Base-by-base conservation (phyloP, 306 rosid species). In the Abrus precatorius region DNA sequence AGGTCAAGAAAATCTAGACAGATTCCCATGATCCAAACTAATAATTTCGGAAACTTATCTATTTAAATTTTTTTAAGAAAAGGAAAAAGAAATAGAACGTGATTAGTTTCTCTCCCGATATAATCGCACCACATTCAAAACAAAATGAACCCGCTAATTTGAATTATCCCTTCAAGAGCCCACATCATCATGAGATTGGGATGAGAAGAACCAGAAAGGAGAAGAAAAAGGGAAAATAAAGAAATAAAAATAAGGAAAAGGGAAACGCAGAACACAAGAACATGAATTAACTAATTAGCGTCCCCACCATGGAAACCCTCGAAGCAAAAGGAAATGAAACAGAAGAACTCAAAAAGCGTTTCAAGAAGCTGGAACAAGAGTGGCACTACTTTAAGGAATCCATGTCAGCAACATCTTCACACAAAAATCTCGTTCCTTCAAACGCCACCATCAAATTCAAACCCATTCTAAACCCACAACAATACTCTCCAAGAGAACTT, bases 331-430 rank as follows among this genome's bases (percentile, higher is more conserved):
- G 68, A 41, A 65, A 73, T 54, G 61, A 47, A 40, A 43, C 7
- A 11, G 81, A 70, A 5, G 52, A 83, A 60, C 84, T 89, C 13
- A 49, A 77, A 2, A 70, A 69, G 49, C 69, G 73, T 70, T 89
- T 68, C 78, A 41, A 69, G 76, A 72, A 76, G 53, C 72, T 87
- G 67, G 82, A 90, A 79, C 84, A 74, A 76, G 86, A 87, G 4
- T 90, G 91, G 97, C 54, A 83, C 52, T 76, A 87, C 5, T 75
- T 65, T 71, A 83, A 79, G 49, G 86, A 87, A 54, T 86, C 85
- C 28, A 85, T 80, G 55, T 68, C 86, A 32, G 78, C 56, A 81
- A 47, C 49, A 75, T 8, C 38, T 20, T 30, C 28, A 13, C 47
- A 69, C 52, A 81, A 62, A 52, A 4, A 2, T 12, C 60, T 66